phyloP scores from a whole-genome alignment of 2,329 filamentous ascomycete genomes.

The Colletotrichum sp. region DNA sequence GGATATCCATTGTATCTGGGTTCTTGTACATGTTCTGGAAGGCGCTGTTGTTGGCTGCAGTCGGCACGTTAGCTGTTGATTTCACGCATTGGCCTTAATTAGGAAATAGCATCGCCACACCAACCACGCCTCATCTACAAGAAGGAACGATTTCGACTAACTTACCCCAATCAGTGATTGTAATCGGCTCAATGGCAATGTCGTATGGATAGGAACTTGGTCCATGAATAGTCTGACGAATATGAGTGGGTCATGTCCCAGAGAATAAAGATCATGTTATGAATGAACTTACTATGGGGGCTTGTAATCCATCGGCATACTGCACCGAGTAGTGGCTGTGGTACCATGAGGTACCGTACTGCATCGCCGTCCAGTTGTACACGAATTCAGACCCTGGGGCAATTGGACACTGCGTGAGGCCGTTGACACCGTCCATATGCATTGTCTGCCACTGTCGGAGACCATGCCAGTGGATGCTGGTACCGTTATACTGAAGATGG shows the following conservation, averaged over 20 bases:
- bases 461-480: neutral
- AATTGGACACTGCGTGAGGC: neutral
- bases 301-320: neutral
- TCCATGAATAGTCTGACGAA: neutral
- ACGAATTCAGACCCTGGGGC: neutral
- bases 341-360: neutral
- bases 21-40: too few relatives aligned
- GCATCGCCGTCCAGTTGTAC: neutral
- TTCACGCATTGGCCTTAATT: too few relatives aligned
- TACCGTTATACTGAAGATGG: neutral
- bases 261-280: too few relatives aligned
- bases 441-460: neutral
- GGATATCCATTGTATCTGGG: neutral
- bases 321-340: neutral
- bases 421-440: neutral
- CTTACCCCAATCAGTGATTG: neutral
- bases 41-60: too few relatives aligned
- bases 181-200: neutral
- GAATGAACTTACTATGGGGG: neutral
- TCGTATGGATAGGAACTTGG: neutral
- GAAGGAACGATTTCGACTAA: too few relatives aligned
- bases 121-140: too few relatives aligned
- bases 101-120: too few relatives aligned
- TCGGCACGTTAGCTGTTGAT: too few relatives aligned
- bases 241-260: too few relatives aligned